Conservation (phyloP, 164 flowering plant species). For the Buxus sempervirens region DNA sequence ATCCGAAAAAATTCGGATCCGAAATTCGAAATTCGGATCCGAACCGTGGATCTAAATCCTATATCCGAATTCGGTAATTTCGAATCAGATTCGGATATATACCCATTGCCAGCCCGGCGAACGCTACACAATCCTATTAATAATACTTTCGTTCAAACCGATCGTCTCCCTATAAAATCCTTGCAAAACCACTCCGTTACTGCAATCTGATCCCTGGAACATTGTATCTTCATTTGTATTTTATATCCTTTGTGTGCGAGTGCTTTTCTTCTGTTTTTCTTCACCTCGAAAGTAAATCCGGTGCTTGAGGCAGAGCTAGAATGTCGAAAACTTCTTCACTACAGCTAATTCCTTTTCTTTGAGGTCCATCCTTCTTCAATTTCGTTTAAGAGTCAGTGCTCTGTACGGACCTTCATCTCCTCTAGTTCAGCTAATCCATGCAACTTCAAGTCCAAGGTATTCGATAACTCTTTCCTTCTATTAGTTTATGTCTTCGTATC, state of each 20-base stretch:
- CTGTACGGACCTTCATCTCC: slow-evolving; percentile 84
- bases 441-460: slow-evolving; percentile 92
- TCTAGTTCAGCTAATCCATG: slow-evolving; percentile 70
- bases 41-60: no score
- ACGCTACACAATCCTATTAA: no score
- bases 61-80: no score
- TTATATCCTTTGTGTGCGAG: slow-evolving; percentile 9
- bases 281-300: slow-evolving; percentile 2
- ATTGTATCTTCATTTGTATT: no score
- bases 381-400: slow-evolving; percentile 32
- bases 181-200: no score
- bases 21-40: no score
- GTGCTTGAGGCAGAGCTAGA: slow-evolving; percentile 15
- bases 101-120: no score
- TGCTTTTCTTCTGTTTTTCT: neutral
- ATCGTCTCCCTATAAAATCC: no score
- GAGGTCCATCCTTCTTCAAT: slow-evolving; percentile 4
- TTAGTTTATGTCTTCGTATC: neutral
- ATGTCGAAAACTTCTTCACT: slow-evolving; percentile 12
- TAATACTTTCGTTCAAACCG: no score
- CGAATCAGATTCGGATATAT: no score
- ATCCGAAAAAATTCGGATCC: no score
- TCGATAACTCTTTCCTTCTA: neutral
- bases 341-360: slow-evolving; percentile 12
- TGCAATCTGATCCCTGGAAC: no score